Percentiles rank a stretch among this genome's conserved stretches.
phyloP scores from a whole-genome alignment of 192 early-diverging fungal genomes.

The Geosiphon pyriformis region DNA sequence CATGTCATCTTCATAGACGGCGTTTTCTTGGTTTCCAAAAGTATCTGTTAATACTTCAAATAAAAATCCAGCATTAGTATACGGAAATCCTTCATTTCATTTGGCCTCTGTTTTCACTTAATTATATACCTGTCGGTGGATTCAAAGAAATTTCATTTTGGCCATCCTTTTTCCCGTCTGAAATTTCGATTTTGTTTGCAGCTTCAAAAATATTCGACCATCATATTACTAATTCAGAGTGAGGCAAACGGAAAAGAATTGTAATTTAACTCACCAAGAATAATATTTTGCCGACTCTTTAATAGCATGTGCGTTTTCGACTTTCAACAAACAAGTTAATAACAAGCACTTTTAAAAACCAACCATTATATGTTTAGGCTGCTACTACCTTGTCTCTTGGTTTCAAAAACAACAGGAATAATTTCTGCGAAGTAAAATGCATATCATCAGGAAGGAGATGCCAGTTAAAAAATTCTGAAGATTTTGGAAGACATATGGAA shows the following conservation, averaged over 20 bases:
- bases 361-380: not conserved
- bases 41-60: too few relatives aligned
- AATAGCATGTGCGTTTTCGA: not conserved
- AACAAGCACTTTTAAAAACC: not conserved
- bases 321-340: not conserved
- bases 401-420: conserved; percentile 48
- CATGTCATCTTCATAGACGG: conserved; percentile 32
- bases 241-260: too few relatives aligned
- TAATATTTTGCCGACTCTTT: not conserved
- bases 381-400: conserved; percentile 38
- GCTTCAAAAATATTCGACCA: too few relatives aligned
- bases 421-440: conserved; percentile 51
- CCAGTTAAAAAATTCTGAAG: conserved; percentile 39
- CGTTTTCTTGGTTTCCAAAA: conserved; percentile 22
- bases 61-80: too few relatives aligned
- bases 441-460: conserved; percentile 84
- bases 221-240: too few relatives aligned
- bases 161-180: too few relatives aligned
- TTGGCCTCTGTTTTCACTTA: not conserved
- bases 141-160: too few relatives aligned
- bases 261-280: too few relatives aligned
- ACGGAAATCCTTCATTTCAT: not conserved
- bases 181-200: too few relatives aligned
- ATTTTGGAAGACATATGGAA: conserved; percentile 53
- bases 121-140: too few relatives aligned